Evolutionary conservation across 306 rosid species (phyloP).

Genomic region (Abrus precatorius): DNA sequence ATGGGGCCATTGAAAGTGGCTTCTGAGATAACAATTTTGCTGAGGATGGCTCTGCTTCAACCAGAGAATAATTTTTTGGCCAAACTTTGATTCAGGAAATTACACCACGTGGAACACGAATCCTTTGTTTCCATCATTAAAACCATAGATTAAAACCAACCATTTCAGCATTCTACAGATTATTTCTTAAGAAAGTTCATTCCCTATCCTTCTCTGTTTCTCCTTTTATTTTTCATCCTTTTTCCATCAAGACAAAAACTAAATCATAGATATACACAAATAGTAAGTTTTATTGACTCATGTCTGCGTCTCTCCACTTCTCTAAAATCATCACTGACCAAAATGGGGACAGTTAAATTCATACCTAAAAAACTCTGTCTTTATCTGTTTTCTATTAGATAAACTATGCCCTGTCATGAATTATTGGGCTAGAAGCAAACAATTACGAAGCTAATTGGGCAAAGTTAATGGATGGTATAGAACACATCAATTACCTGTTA

Average conservation of each 20-base stretch:
- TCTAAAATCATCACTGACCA: background rate
- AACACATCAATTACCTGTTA: background rate
- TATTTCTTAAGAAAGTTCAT: slow-evolving; percentile 7
- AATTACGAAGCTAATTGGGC: slow-evolving; percentile 13
- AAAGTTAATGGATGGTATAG: background rate
- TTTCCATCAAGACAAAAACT: slow-evolving; percentile 21
- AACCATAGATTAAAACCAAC: background rate
- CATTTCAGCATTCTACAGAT: slow-evolving; percentile 18
- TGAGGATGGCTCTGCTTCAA: background rate
- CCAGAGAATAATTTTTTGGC: slow-evolving; percentile 31
- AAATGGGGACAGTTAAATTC: background rate
- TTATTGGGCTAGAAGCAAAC: background rate
- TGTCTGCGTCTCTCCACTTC: background rate
- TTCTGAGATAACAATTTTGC: slow-evolving; percentile 5
- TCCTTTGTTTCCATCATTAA: slow-evolving; percentile 37
- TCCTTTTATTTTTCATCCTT: background rate
- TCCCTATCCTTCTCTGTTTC: background rate
- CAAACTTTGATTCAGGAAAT: slow-evolving; percentile 33
- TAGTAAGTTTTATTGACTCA: background rate
- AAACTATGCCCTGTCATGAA: background rate
- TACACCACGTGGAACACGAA: slow-evolving; percentile 27
- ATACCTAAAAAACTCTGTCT: background rate
- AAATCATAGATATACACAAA: slow-evolving; percentile 31
- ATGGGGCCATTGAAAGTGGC: slow-evolving; percentile 29
- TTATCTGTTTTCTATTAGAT: slow-evolving; percentile 25